A percentile compares a stretch with the other conserved stretches of the same genome.
phyloP scores from a whole-genome alignment of 768 basidiomycete species.

The Coprinopsis marcescibilis region DNA sequence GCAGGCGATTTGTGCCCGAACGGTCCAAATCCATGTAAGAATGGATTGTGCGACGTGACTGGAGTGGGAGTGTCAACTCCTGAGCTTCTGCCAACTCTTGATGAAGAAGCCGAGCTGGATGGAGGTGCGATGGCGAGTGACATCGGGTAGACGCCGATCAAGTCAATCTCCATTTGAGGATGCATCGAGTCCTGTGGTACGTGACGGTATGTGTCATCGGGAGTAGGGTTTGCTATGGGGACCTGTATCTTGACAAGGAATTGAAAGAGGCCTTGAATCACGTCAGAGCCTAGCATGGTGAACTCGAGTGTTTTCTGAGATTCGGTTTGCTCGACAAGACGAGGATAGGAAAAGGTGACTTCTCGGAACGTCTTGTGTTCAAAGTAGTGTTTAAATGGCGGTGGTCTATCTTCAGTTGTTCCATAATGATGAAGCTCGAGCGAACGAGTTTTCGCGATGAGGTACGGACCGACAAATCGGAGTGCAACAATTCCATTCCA shows the following conservation, averaged over 20 bases:
- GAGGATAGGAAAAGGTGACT: constrained; percentile 34
- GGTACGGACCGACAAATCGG: constrained; percentile 41
- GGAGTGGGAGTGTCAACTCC: constrained; percentile 8
- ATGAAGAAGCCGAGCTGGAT: constrained; percentile 6
- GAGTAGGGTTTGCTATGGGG: background rate
- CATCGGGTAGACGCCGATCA: constrained; percentile 38
- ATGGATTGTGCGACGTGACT: constrained; percentile 6
- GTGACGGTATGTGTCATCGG: background rate
- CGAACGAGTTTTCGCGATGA: constrained; percentile 47
- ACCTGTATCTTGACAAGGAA: constrained; percentile 29
- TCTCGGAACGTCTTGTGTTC: constrained; percentile 35
- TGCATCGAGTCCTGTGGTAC: background rate
- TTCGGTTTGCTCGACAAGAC: constrained; percentile 12
- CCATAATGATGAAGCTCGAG: constrained; percentile 37
- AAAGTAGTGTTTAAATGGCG: constrained; percentile 18
- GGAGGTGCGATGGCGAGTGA: constrained; percentile 18
- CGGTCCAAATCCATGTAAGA: constrained; percentile 2
- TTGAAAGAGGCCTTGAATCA: constrained; percentile 46
- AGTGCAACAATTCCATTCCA: constrained; percentile 38
- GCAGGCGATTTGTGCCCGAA: constrained; percentile 5
- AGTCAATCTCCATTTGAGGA: constrained; percentile 9
- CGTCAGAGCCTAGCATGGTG: constrained; percentile 40
- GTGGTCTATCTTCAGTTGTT: constrained; percentile 6
- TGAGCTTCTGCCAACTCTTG: background rate
- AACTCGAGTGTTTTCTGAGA: constrained; percentile 16